These are phyloP conservation scores for Craspedostauros australis DNA, from an alignment of 108 stramenopile species.

Conservation along the genomic window DNA sequence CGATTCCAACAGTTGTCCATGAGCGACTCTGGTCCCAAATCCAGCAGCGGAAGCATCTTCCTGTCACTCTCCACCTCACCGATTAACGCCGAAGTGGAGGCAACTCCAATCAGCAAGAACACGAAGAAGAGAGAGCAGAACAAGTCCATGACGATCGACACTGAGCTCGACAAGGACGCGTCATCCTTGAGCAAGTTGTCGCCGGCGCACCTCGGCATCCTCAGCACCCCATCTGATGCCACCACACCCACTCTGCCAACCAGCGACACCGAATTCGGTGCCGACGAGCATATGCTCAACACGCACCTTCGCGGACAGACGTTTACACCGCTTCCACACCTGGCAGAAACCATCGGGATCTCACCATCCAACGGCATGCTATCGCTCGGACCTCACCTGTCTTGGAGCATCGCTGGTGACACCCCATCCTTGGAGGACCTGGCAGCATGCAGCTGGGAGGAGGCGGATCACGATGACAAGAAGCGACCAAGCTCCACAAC, in stretches of 20 bases:
- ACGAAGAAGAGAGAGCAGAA: conserved; percentile 18
- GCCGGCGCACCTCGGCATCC: no score
- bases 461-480: conserved; percentile 20
- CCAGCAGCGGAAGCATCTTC: conserved; percentile 23
- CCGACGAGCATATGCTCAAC: conserved; percentile 67
- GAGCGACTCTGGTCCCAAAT: conserved; percentile 15
- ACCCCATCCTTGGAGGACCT: conserved; percentile 54
- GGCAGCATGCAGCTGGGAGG: conserved; percentile 46
- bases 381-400: conserved; percentile 47
- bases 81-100: conserved; percentile 37
- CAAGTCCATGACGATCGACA: conserved; percentile 18
- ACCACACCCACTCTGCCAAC: conserved; percentile 44
- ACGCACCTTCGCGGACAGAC: conserved; percentile 70
- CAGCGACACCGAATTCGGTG: conserved; percentile 26
- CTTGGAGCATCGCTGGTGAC: conserved; percentile 73
- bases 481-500: conserved; percentile 39
- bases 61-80: conserved; percentile 50
- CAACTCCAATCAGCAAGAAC: conserved; percentile 49
- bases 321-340: conserved; percentile 72
- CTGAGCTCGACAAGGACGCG: background rate
- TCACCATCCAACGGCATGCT: conserved; percentile 30
- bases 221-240: background rate
- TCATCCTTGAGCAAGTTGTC: background rate
- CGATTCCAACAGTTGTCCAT: conserved; percentile 46
- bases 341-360: conserved; percentile 24